phyloP scores from a whole-genome alignment of 257 asterid genomes.

The Apocynum venetum region DNA sequence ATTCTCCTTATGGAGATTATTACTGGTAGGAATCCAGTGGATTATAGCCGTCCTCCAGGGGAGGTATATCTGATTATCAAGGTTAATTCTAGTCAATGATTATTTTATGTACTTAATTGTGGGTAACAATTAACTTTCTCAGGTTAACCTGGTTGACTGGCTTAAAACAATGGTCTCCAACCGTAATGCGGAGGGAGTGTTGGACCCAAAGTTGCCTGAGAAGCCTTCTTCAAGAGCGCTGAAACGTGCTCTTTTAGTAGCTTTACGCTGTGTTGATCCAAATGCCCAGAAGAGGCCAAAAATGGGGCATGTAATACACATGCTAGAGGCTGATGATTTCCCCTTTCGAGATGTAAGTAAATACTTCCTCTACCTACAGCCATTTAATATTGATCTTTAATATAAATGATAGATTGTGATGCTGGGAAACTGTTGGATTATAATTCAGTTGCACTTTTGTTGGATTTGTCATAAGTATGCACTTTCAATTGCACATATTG shows the following conservation, averaged over 20 bases:
- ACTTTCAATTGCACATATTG: neutral
- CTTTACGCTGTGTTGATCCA: constrained; percentile 82
- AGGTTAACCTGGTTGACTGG: constrained; percentile 91
- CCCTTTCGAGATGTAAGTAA: constrained; percentile 82
- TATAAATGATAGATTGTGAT: neutral
- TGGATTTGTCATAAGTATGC: neutral
- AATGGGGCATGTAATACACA: constrained; percentile 93
- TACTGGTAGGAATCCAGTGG: constrained; percentile 82
- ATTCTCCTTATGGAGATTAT: constrained; percentile 85
- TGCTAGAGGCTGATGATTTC: constrained; percentile 88
- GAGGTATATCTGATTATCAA: constrained; percentile 44
- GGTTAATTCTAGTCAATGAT: neutral
- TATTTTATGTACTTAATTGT: constrained; percentile 16
- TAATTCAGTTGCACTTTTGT: neutral
- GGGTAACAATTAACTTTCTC: constrained; percentile 1
- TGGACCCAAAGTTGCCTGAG: constrained; percentile 72
- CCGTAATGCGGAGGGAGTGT: constrained; percentile 74
- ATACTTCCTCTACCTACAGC: neutral
- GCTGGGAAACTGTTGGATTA: neutral
- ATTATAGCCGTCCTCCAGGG: constrained; percentile 76
- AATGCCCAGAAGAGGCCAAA: constrained; percentile 80
- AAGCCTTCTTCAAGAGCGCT: constrained; percentile 78
- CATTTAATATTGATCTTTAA: neutral
- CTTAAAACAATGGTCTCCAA: constrained; percentile 83
- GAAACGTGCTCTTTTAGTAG: constrained; percentile 80